Evolutionary conservation across 1,139 yeast species (phyloP), one percentile per base, ranked within the genome.

Genomic region (Magnusiomyces paraingens): DNA sequence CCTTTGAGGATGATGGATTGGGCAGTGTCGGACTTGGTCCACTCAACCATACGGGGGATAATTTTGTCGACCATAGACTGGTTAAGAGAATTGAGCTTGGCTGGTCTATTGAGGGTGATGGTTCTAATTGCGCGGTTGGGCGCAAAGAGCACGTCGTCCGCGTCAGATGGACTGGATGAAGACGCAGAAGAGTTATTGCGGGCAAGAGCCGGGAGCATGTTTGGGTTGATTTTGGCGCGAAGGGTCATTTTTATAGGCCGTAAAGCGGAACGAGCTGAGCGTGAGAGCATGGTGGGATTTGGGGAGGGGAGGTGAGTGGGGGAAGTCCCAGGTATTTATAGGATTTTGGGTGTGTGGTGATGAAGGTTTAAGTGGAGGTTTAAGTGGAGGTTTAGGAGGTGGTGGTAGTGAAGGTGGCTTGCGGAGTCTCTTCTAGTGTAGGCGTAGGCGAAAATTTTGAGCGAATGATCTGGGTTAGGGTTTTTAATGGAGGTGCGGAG

Each of bases 21-120:
- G 58, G 85, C 83, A 17, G 79, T 72, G 49, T 77, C 76, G 14
- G 90, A 80, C 66, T 86, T 85, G 53, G 88, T 76, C 72, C 85
- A 90, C 65, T 89, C 96, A 55, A 79, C 68, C 60, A 93, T 72
- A 46, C 95, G 79, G 35, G 95, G 93, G 44, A 81, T 75, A 58
- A 93, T 85, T 64, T 82, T 79, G 50, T 77, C 70, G 58, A 89
- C 83, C 96, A 93, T 91, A 58, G 83, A 82, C 44, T 81, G 75
- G 68, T 84, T 86, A 62, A 93, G 76, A 2, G 98, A 93, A 72
- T 93, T 93, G 66, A 93, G 79, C 69, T 93, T 93, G 58, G 77
- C 70, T 29, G 93, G 85, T 60, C 98, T 80, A 72, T 93, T 89
- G 61, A 93, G 77, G 14, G 86, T 79, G 60, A 91, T 75, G 41